A percentile compares a stretch with the other conserved stretches of the same genome.
These are phyloP conservation scores for Rhizodiscina lignyota DNA, from an alignment of 495 filamentous ascomycete species.

Conservation along the genomic window DNA sequence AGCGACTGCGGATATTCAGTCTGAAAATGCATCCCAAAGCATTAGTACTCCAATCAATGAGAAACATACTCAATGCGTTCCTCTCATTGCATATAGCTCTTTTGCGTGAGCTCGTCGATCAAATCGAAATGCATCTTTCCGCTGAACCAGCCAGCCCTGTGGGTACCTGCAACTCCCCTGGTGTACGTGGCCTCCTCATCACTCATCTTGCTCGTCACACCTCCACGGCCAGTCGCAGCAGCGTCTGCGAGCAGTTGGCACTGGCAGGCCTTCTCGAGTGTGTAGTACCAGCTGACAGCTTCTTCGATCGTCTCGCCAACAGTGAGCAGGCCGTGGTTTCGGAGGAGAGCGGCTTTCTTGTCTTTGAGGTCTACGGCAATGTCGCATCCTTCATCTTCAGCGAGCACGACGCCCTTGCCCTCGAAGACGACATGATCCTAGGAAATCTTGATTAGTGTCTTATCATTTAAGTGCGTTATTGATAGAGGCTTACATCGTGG, in stretches of 20 bases:
- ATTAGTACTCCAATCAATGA: too few species aligned
- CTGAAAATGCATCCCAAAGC: too few species aligned
- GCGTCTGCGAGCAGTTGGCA: slow-evolving; percentile 64
- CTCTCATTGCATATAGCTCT: slow-evolving; percentile 37
- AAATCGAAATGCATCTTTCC: slow-evolving; percentile 64
- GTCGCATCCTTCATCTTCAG: slow-evolving; percentile 47
- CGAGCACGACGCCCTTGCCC: slow-evolving; percentile 61
- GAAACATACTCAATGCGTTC: too few species aligned
- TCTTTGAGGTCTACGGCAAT: slow-evolving; percentile 47
- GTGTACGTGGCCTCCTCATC: slow-evolving; percentile 53
- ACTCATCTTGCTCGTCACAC: slow-evolving; percentile 45
- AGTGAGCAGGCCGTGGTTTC: slow-evolving; percentile 52
- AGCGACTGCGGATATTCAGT: too few species aligned
- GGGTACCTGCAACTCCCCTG: slow-evolving; percentile 46
- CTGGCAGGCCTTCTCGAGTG: slow-evolving; percentile 58
- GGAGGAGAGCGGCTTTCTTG: slow-evolving; percentile 54
- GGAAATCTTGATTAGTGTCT: slow-evolving; percentile 1
- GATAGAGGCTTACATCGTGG: slow-evolving; percentile 15
- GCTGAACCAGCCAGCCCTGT: slow-evolving; percentile 50
- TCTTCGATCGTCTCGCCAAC: slow-evolving; percentile 21
- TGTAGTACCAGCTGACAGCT: slow-evolving; percentile 60
- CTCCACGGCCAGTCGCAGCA: slow-evolving; percentile 47
- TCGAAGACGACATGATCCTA: slow-evolving; percentile 44
- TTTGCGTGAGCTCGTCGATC: slow-evolving; percentile 44
- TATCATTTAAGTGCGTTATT: neutral